Percentiles rank a stretch among this genome's conserved stretches.
Conservation (phyloP, 2,329 filamentous ascomycete genomes). For the Cladophialophora yegresii region DNA sequence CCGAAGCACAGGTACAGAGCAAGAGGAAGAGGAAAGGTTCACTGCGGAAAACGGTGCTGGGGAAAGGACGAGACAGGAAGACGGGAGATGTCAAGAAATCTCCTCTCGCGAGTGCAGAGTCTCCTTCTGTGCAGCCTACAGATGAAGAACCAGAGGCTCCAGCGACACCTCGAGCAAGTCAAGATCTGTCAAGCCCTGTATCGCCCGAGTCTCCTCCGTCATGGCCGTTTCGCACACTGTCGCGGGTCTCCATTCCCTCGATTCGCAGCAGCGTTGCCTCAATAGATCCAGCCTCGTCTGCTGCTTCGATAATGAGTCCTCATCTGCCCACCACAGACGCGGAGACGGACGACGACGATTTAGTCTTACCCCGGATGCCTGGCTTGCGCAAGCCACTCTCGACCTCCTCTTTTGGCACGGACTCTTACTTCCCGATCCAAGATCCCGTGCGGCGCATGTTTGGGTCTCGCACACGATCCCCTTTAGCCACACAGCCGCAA, state of each 20-base stretch:
- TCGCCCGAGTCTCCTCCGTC: slow-evolving; percentile 35
- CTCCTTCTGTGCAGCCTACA: slow-evolving; percentile 20
- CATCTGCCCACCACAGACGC: slow-evolving; percentile 65
- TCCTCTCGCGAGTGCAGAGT: slow-evolving; percentile 39
- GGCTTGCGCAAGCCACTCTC: slow-evolving; percentile 40
- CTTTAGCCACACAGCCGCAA: slow-evolving; percentile 44
- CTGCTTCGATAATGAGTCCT: slow-evolving; percentile 51
- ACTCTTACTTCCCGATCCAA: slow-evolving; percentile 61
- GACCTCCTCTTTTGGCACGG: slow-evolving; percentile 51
- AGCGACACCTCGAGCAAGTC: slow-evolving; percentile 30
- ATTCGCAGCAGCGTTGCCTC: slow-evolving; percentile 41
- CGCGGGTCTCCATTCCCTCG: slow-evolving; percentile 36
- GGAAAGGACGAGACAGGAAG: slow-evolving; percentile 67
- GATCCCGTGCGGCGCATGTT: slow-evolving; percentile 41
- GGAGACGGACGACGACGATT: slow-evolving; percentile 77
- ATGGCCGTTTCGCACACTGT: slow-evolving; percentile 35
- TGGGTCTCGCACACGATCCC: slow-evolving; percentile 42
- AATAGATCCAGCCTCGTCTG: slow-evolving; percentile 42
- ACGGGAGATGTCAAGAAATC: slow-evolving; percentile 55
- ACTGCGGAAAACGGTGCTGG: slow-evolving; percentile 79
- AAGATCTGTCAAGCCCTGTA: slow-evolving; percentile 25
- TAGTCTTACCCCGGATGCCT: slow-evolving; percentile 61
- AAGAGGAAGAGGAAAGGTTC: slow-evolving; percentile 75
- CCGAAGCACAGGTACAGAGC: slow-evolving; percentile 48
- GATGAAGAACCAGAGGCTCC: slow-evolving; percentile 28